Evolutionary conservation across 1,284 basidiomycete species (phyloP).

Genomic region (Tylopilus orsonianus): DNA sequence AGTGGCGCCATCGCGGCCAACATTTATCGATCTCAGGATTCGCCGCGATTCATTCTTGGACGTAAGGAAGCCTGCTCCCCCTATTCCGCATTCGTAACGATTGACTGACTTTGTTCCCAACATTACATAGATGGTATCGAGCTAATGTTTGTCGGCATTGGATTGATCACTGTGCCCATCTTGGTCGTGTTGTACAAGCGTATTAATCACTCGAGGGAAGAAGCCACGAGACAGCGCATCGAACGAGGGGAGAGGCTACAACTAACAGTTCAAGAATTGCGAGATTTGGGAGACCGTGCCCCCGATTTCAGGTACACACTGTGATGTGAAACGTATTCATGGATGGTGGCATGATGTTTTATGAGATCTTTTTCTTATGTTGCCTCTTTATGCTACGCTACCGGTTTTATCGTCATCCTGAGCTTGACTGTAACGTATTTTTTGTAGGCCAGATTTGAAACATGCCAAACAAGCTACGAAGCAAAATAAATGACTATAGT

Average conservation of each 20-base stretch:
- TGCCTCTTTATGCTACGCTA: too few species aligned
- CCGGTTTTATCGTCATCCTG: too few species aligned
- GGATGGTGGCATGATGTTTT: too few species aligned
- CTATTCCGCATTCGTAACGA: neutral
- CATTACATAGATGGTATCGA: slow-evolving; percentile 71
- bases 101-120: neutral
- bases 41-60: slow-evolving; percentile 60
- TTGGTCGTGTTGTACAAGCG: slow-evolving; percentile 50
- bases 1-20: slow-evolving; percentile 43
- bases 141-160: slow-evolving; percentile 66
- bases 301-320: slow-evolving; percentile 65
- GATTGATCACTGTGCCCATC: slow-evolving; percentile 51
- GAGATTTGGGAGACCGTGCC: slow-evolving; percentile 58
- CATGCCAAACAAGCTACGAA: too few species aligned
- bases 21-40: slow-evolving; percentile 58
- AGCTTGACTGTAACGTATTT: too few species aligned
- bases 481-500: too few species aligned
- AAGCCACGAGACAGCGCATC: slow-evolving; percentile 30
- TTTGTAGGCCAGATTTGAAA: too few species aligned
- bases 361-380: too few species aligned
- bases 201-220: slow-evolving; percentile 53
- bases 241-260: slow-evolving; percentile 30
- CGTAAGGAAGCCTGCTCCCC: slow-evolving; percentile 41
- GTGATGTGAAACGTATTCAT: too few species aligned
- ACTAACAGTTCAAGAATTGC: slow-evolving; percentile 20